A percentile compares a stretch with the other conserved stretches of the same genome.
phyloP scores from a whole-genome alignment of 805 yeast genomes.

The Ogataea allantospora region DNA sequence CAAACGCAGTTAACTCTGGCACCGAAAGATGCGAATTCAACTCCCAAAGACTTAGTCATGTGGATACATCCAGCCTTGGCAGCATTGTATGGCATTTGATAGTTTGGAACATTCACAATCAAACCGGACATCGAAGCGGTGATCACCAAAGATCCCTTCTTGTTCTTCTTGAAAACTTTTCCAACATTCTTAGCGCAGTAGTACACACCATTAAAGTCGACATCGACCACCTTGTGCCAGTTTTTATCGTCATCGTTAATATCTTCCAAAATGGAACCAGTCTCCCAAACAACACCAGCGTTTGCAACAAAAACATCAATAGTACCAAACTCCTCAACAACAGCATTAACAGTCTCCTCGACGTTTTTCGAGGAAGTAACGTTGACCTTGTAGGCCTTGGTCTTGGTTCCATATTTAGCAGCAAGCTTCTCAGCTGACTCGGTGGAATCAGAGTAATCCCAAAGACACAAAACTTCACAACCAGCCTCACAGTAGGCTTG shows the following conservation, averaged over 20 bases:
- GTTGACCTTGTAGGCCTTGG: slow-evolving; percentile 33
- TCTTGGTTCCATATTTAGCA: slow-evolving; percentile 28
- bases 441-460: slow-evolving; percentile 32
- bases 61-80: slow-evolving; percentile 52
- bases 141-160: slow-evolving; percentile 48
- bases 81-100: slow-evolving; percentile 49
- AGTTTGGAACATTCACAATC: slow-evolving; percentile 53
- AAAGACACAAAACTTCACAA: slow-evolving; percentile 63
- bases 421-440: slow-evolving; percentile 21
- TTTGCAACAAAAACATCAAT: slow-evolving; percentile 43
- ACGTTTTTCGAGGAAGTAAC: slow-evolving; percentile 38
- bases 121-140: slow-evolving; percentile 58
- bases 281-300: slow-evolving; percentile 41
- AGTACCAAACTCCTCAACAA: slow-evolving; percentile 39
- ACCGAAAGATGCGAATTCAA: slow-evolving; percentile 45
- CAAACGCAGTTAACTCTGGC: slow-evolving; percentile 53
- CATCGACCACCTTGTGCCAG: slow-evolving; percentile 38
- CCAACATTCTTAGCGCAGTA: slow-evolving; percentile 54
- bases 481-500: slow-evolving; percentile 86
- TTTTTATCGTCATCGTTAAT: slow-evolving; percentile 36
- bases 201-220: slow-evolving; percentile 50
- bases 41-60: slow-evolving; percentile 46
- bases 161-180: slow-evolving; percentile 45
- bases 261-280: slow-evolving; percentile 23
- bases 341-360: slow-evolving; percentile 31